These are phyloP conservation scores for Fulvia fulva DNA, from an alignment of 2,329 filamentous ascomycete genomes.

Conservation along the genomic window DNA sequence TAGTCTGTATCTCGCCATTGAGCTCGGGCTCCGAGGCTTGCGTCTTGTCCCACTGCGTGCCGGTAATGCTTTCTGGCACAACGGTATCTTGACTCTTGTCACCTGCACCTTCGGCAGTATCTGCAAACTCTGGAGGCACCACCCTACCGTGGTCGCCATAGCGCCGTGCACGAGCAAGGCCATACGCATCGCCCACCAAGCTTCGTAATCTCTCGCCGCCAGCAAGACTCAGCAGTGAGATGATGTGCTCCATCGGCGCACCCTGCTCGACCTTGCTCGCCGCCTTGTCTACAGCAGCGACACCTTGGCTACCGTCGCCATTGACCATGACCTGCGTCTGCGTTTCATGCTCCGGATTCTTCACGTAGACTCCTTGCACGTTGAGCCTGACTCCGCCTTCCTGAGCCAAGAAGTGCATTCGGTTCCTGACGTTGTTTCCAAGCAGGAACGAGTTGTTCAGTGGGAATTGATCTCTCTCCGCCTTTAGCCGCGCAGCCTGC, in stretches of 20 bases:
- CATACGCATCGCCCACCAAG: slow-evolving; percentile 72
- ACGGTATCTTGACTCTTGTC: slow-evolving; percentile 33
- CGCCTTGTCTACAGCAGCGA: slow-evolving; percentile 24
- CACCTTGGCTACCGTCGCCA: slow-evolving; percentile 25
- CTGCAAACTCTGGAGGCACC: slow-evolving; percentile 70
- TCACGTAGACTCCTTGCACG: slow-evolving; percentile 50
- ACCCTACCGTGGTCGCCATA: slow-evolving; percentile 75
- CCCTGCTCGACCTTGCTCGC: slow-evolving; percentile 61
- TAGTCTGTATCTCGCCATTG: slow-evolving; percentile 21
- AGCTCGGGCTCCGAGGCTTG: slow-evolving; percentile 9
- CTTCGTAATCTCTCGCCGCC: slow-evolving; percentile 74
- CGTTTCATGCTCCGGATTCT: slow-evolving; percentile 21
- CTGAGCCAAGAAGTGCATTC: slow-evolving; percentile 54
- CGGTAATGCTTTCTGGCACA: slow-evolving; percentile 35
- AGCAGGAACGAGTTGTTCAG: slow-evolving; percentile 70
- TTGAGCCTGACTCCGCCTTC: slow-evolving; percentile 58
- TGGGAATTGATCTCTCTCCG: slow-evolving; percentile 61
- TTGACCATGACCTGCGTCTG: slow-evolving; percentile 28
- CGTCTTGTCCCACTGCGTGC: slow-evolving; percentile 31
- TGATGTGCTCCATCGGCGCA: slow-evolving; percentile 72
- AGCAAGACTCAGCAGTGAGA: slow-evolving; percentile 77
- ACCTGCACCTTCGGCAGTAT: slow-evolving; percentile 59
- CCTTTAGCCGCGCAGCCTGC: slow-evolving; percentile 60
- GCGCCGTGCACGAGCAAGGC: slow-evolving; percentile 67
- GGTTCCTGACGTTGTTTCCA: slow-evolving; percentile 55